Percentiles rank a stretch among this genome's conserved stretches.
Conservation (phyloP, 768 basidiomycete genomes). For the Terana coerulea region DNA sequence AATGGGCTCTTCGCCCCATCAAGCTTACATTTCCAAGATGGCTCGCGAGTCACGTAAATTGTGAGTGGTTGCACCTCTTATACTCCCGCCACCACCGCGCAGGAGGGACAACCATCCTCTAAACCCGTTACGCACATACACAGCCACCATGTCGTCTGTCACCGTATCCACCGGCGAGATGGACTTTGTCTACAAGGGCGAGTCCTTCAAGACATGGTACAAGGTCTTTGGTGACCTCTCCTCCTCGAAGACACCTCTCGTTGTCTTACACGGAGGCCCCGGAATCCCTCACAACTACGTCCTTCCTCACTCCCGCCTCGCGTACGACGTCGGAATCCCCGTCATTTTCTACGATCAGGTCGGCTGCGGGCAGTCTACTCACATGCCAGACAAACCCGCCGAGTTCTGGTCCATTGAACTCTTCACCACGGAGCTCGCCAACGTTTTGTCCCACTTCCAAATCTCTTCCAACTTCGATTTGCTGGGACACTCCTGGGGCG, state of each 20-base stretch:
- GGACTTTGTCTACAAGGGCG: conserved; percentile 13
- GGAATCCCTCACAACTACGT: neutral
- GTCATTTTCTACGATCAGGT: conserved; percentile 53
- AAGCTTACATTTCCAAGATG: too few relatives aligned
- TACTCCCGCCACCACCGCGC: too few relatives aligned
- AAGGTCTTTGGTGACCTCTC: conserved; percentile 38
- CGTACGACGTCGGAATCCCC: conserved; percentile 31
- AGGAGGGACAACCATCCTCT: conserved; percentile 18
- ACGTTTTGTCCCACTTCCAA: conserved; percentile 39
- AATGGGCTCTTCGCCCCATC: too few relatives aligned
- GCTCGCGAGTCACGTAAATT: too few relatives aligned
- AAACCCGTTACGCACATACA: too few relatives aligned
- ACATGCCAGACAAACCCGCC: conserved; percentile 44
- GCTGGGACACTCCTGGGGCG: conserved; percentile 41
- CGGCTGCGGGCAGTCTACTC: conserved; percentile 50
- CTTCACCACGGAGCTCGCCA: conserved; percentile 46
- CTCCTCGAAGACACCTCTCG: conserved; percentile 4
- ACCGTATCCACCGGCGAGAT: conserved; percentile 6
- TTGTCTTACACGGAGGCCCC: neutral
- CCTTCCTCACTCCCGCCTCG: neutral
- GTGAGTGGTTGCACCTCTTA: too few relatives aligned
- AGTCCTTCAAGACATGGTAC: conserved; percentile 41
- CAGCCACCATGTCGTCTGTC: too few relatives aligned
- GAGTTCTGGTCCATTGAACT: conserved; percentile 51
- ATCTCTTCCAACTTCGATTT: conserved; percentile 41